Evolutionary conservation across 441 rosid species (phyloP), one percentile per base, ranked within the genome.

Genomic region (Kokia cookei): DNA sequence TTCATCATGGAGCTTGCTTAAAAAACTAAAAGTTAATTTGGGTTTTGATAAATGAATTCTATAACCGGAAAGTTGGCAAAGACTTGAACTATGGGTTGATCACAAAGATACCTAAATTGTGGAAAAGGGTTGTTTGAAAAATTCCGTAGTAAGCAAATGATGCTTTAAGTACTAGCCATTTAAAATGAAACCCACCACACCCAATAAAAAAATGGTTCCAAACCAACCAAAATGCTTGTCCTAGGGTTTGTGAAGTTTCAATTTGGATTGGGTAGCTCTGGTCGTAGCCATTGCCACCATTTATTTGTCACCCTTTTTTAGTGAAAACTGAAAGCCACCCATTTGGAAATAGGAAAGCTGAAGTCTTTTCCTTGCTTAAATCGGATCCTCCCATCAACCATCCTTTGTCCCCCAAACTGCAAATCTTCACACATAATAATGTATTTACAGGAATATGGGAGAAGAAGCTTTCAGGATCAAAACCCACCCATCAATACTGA

Each of bases 311-410:
- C 40, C 40, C 27, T 43, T 67, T 71, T 77, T 32, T 24, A 6
- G 64, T 55, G 74, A 73, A 78, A 59, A 15, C 8, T 15, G 22
- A 66, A 48, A 47, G 13, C 37, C 55, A 27, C 15, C 57, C 58
- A 8, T 15, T 4, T 51, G 10, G 71, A 14, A 37, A 48, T 26
- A 15, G 15, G 40, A 57, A 57, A 48, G 29, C 45, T 24, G 59
- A 61, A 73, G 61, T 51, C 68, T 47, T 57, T n/a, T 43, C 14
- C 3, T 17, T 78, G 17, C 68, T 75, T 26, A 48, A 72, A 60
- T 35, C n/a, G 77, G 82, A 80, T 76, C 78, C 48, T 65, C 70
- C 37, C 47, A 24, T 9, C 35, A 2, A 66, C 17, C 37, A 45
- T 66, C 45, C 69, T 32, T 22, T 71, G 50, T 66, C 15, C 22